Evolutionary conservation across 495 filamentous ascomycete genomes (phyloP).

Genomic region (Gamarada debralockiae): DNA sequence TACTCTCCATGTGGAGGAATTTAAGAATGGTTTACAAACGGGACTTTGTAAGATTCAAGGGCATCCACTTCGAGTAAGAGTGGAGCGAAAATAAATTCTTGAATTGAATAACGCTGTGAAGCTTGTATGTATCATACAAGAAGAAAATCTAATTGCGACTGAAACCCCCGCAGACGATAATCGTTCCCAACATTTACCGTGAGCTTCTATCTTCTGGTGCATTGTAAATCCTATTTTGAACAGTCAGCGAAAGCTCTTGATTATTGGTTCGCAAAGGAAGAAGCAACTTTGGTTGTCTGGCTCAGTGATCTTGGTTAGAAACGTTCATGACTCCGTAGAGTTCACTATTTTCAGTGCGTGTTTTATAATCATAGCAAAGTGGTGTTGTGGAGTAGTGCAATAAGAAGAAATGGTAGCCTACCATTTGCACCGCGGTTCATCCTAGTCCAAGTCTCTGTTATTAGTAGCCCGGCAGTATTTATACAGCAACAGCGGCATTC

Average conservation of each 20-base stretch:
- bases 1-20: no score
- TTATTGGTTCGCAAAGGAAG: not conserved
- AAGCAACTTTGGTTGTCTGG: not conserved
- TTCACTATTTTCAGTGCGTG: slow-evolving; percentile 81
- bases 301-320: slow-evolving; percentile 84
- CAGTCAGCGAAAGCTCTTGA: slow-evolving; percentile 4
- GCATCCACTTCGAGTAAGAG: no score
- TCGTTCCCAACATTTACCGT: no score
- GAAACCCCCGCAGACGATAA: no score
- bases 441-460: not conserved
- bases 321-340: slow-evolving; percentile 58
- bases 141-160: no score
- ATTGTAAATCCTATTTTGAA: no score
- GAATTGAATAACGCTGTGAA: no score
- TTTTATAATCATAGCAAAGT: slow-evolving; percentile 67
- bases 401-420: slow-evolving; percentile 2
- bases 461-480: not conserved
- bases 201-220: no score
- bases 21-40: no score
- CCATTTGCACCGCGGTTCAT: not conserved
- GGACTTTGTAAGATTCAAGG: no score
- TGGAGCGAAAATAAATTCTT: no score
- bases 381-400: slow-evolving; percentile 8
- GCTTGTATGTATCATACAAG: no score
- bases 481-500: not conserved